Base-by-base conservation (phyloP, 371 early-diverging fungal genomes). In the Mucor saturninus region DNA sequence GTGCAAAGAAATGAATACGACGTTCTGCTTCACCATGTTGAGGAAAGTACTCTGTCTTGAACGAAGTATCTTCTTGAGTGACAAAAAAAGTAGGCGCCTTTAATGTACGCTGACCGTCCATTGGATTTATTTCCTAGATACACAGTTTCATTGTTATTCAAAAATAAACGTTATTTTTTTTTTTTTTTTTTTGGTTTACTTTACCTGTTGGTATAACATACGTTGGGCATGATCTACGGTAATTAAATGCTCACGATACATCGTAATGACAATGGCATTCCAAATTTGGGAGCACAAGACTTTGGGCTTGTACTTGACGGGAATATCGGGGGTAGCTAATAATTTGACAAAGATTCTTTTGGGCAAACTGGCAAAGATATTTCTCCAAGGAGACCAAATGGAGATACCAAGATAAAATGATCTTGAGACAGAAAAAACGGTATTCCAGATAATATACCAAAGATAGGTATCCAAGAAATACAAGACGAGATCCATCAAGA, bases 381-480 rank as follows among this genome's bases (percentile, higher is more conserved):
- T 91, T 68, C 94, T 83, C 94, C 94, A 93, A 4, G 95, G 93
- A 0, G 93, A 89, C 87, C 93, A 90, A 58, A 94, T 91, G 2
- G 94, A 93, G 35, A 93, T 85, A 35, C 94, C 95, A 13, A 91
- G 85, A 53, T 89, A 86, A 59, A 95, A 91, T 1, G 94, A 89
- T 45, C 88, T 81, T 26, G 87, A 86, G 26, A 93, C 91, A 0
- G 93, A 92, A 59, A 93, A 91, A 32, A 91, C 69, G 2, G 91
- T 89, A 74, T 88, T 93, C 89, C 91, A 92, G 54, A 93, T 90
- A 45, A 93, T 91, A 68, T 93, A 95, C 95, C 96, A 95, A 43
- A 95, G 81, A 67, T 95, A 95, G 0, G 95, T 93, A 61, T 95
- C 95, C 70, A 95, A 74, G 76, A 95, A 94, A 75, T 91, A 95